These are phyloP conservation scores for Chrysoporthe puriensis DNA, from an alignment of 2,329 filamentous ascomycete genomes.

Conservation along the genomic window DNA sequence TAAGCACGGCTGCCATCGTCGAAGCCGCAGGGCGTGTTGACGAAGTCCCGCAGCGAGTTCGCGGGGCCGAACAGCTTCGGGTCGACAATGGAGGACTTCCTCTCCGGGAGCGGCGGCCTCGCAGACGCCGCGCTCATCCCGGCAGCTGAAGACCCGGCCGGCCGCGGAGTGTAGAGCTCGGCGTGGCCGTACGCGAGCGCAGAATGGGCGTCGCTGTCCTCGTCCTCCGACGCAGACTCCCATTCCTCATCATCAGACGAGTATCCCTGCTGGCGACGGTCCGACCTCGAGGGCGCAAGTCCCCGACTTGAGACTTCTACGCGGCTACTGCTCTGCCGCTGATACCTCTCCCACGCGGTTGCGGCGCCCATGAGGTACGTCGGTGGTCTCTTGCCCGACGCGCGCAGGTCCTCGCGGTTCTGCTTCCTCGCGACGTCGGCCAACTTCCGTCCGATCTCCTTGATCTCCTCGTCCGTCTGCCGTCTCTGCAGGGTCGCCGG, in stretches of 20 bases:
- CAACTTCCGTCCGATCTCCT: constrained; percentile 58
- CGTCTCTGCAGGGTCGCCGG: constrained; percentile 34
- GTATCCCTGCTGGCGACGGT: constrained; percentile 38
- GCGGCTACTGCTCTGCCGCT: constrained; percentile 43
- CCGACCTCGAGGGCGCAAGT: constrained; percentile 45
- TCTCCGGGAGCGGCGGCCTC: constrained; percentile 30
- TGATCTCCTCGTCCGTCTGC: constrained; percentile 61
- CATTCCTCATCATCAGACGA: constrained; percentile 56
- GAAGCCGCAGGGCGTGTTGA: constrained; percentile 61
- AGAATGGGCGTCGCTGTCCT: constrained; percentile 47
- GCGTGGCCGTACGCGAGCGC: constrained; percentile 50
- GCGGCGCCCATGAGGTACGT: constrained; percentile 46
- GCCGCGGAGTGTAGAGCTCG: constrained; percentile 31
- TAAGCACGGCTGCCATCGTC: constrained; percentile 42
- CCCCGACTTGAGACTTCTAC: constrained; percentile 39
- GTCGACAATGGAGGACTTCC: constrained; percentile 58
- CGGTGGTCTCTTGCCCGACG: constrained; percentile 44
- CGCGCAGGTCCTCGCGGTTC: constrained; percentile 53
- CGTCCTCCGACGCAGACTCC: constrained; percentile 59
- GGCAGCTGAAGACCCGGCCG: constrained; percentile 33
- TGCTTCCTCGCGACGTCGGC: constrained; percentile 56
- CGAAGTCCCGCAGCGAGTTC: constrained; percentile 62
- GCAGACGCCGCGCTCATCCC: constrained; percentile 12
- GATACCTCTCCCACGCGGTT: constrained; percentile 46
- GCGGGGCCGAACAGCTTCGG: constrained; percentile 62